These are phyloP conservation scores for Apiotrichum siamense DNA, from an alignment of 1,284 basidiomycete species.

Conservation along the genomic window DNA sequence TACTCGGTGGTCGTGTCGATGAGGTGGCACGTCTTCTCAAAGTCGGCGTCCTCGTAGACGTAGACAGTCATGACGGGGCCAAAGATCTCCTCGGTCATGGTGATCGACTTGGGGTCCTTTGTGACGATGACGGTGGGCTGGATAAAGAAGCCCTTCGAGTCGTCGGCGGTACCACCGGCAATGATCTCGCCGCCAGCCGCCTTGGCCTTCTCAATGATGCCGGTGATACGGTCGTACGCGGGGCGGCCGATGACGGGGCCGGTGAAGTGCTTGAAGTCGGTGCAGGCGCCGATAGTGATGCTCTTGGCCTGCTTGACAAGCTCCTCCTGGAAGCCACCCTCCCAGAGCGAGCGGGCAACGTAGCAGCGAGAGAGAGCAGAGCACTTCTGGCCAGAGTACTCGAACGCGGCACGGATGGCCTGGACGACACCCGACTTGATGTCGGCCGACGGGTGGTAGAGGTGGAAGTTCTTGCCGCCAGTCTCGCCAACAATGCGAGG, in stretches of 20 bases:
- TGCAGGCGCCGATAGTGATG: slow-evolving; percentile 76
- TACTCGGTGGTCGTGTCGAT: slow-evolving; percentile 85
- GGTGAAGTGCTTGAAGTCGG: slow-evolving; percentile 81
- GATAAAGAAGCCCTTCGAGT: slow-evolving; percentile 88
- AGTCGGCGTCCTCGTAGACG: slow-evolving; percentile 79
- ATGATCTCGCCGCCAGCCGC: slow-evolving; percentile 81
- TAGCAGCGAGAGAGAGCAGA: slow-evolving; percentile 89
- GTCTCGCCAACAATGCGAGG: slow-evolving; percentile 87
- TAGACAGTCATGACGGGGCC: slow-evolving; percentile 92
- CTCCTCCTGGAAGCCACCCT: slow-evolving; percentile 75
- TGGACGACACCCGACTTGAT: slow-evolving; percentile 82
- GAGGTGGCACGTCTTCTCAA: slow-evolving; percentile 73
- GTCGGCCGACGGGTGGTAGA: slow-evolving; percentile 83
- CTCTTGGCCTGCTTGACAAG: slow-evolving; percentile 68
- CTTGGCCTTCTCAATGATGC: slow-evolving; percentile 84
- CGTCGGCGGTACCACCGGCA: slow-evolving; percentile 73
- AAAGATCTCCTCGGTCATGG: slow-evolving; percentile 94
- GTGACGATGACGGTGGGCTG: slow-evolving; percentile 93
- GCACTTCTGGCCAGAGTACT: slow-evolving; percentile 97
- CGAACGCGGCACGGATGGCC: slow-evolving; percentile 82
- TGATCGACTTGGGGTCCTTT: slow-evolving; percentile 82
- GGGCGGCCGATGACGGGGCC: slow-evolving; percentile 86
- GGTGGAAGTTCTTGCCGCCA: slow-evolving; percentile 91
- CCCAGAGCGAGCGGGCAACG: slow-evolving; percentile 81
- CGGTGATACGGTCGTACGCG: slow-evolving; percentile 81